Evolutionary conservation across 345 rosid genomes (phyloP).

Genomic region (Citrus glauca): DNA sequence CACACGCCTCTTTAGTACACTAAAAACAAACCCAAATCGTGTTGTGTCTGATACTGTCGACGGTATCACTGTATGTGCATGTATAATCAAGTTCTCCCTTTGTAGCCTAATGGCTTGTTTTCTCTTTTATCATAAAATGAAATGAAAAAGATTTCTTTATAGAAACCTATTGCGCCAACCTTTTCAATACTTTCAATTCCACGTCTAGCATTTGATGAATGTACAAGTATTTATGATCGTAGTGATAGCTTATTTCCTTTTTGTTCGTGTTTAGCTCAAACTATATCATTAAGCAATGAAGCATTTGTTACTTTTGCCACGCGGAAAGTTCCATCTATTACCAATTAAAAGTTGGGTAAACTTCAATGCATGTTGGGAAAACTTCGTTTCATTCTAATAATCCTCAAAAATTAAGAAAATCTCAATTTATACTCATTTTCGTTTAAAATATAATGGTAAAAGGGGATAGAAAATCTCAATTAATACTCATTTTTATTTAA

Average conservation of each 20-base stretch:
- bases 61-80: not conserved
- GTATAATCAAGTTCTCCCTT: not conserved
- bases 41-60: not conserved
- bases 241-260: not conserved
- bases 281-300: not conserved
- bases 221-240: not conserved
- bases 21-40: not conserved
- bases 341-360: not conserved
- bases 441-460: too few relatives aligned
- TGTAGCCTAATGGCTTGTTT: not conserved
- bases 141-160: not conserved
- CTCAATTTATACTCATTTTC: too few relatives aligned
- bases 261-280: not conserved
- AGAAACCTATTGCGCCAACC: not conserved
- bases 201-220: not conserved
- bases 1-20: not conserved
- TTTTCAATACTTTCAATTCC: not conserved
- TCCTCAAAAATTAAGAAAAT: too few relatives aligned
- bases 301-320: not conserved
- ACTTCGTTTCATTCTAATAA: too few relatives aligned
- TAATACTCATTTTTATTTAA: too few relatives aligned
- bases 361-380: too few relatives aligned
- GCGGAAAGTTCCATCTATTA: not conserved
- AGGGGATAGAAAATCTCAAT: too few relatives aligned
- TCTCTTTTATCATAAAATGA: not conserved